Evolutionary conservation across 2,329 filamentous ascomycete genomes (phyloP), one percentile per base, ranked within the genome.

Genomic region (Drechslerella stenobrocha): DNA sequence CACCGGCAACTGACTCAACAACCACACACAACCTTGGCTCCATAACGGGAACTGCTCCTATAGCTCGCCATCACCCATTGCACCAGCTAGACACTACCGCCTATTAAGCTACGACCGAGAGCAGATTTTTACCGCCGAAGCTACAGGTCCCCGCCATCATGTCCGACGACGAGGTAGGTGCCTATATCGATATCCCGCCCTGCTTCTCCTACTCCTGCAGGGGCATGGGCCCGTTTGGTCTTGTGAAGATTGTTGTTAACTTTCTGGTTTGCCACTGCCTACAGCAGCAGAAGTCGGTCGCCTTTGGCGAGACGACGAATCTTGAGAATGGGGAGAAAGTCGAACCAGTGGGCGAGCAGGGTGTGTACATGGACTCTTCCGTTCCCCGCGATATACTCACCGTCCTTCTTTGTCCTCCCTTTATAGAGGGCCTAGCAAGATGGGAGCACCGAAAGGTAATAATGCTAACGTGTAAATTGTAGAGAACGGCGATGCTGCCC

Each of bases 201-300:
- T 52, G 47, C 35, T 52, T 28, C 8, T 24, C 37, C 30, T 20
- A 15, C 18, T n/a, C 11, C 26, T 42, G 18, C 7, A n/a, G 13
- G 3, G 8, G 4, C 15, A 4, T n/a, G 3, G 6, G 3, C 15
- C 37, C 22, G 13, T 13, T 18, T 42, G 13, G 37, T 18, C 13
- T 18, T 20, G 37, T 37, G 34, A 15, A 4, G 15, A 3, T 20
- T 42, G 15, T 37, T 9, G 18, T 18, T 42, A 20, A 42, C 15
- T 4, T 18, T 9, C 8, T 7, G 4, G 18, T 20, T 42, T 15
- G 37, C 37, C 37, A 42, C 37, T n/a, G n/a, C 8, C 13, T 34
- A 50, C 11, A 66, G 55, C 63, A 59, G 63, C 60, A 55, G 55
- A 67, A 67, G 55, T 45, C 55, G 26, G 63, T 67, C 55, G 63